Conservation (phyloP, 495 filamentous ascomycete species). For the Hypoxylon rickii region DNA sequence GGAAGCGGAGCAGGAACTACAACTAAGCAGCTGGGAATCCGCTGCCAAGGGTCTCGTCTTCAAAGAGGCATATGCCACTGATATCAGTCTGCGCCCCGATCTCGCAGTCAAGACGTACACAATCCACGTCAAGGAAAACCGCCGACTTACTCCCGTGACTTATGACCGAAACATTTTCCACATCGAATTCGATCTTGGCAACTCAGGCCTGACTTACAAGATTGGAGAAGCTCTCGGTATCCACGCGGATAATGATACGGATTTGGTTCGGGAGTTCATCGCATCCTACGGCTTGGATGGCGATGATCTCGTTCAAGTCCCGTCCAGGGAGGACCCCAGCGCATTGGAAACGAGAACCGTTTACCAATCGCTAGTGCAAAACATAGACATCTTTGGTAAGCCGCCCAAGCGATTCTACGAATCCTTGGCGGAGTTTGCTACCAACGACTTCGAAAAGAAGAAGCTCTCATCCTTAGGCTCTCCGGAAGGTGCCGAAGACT, state of each 20-base stretch:
- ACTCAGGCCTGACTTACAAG: constrained; percentile 89
- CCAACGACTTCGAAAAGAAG: constrained; percentile 79
- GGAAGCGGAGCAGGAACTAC: constrained; percentile 65
- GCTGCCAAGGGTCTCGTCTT: constrained; percentile 88
- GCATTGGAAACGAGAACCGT: constrained; percentile 89
- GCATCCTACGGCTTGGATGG: constrained; percentile 81
- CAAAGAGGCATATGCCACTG: constrained; percentile 89
- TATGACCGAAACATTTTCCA: constrained; percentile 99
- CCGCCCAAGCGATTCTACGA: constrained; percentile 98
- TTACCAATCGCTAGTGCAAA: constrained; percentile 89
- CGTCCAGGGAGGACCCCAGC: constrained; percentile 77
- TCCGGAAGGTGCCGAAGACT: constrained; percentile 85
- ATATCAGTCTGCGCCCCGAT: constrained; percentile 78
- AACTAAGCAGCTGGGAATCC: constrained; percentile 75
- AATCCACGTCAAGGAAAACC: constrained; percentile 91
- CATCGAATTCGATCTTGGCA: constrained; percentile 95
- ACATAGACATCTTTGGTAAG: constrained; percentile 95
- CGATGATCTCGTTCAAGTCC: constrained; percentile 84
- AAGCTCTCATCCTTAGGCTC: constrained; percentile 76
- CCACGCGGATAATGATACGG: constrained; percentile 86
- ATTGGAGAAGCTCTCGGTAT: constrained; percentile 99
- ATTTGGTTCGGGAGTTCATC: constrained; percentile 83
- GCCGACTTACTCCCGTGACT: constrained; percentile 80
- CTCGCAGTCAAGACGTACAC: constrained; percentile 82
- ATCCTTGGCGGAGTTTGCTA: constrained; percentile 82